Conservation (phyloP, 2,329 filamentous ascomycete genomes). For the Ophiostoma australiae region DNA sequence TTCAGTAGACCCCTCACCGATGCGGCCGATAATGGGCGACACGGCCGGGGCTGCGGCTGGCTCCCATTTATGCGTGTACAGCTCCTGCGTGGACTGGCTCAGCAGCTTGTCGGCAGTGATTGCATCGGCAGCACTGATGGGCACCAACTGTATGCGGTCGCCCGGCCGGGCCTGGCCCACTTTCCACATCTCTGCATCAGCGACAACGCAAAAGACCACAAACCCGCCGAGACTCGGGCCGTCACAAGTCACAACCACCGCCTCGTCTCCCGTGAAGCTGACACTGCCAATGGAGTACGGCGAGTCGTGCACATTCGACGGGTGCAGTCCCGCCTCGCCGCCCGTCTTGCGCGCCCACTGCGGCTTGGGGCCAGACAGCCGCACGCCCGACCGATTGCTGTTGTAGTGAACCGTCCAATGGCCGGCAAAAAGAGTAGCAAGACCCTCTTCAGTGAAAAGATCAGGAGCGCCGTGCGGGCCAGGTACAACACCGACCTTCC, state of each 20-base stretch:
- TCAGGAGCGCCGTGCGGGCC: conserved; percentile 35
- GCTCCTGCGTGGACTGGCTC: not conserved
- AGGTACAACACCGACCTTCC: conserved; percentile 31
- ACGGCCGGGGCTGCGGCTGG: not conserved
- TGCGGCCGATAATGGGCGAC: not conserved
- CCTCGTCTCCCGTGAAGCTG: conserved; percentile 36
- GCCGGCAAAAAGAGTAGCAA: conserved; percentile 11
- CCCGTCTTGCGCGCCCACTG: conserved; percentile 19
- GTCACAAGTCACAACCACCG: conserved; percentile 36
- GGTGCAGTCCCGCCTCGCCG: conserved; percentile 23
- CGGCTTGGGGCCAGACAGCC: conserved; percentile 16
- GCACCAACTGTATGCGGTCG: conserved; percentile 23
- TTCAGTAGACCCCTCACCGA: not conserved
- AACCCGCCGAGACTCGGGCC: conserved; percentile 35
- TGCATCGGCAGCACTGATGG: not conserved
- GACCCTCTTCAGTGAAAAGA: conserved; percentile 29
- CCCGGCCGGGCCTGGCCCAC: conserved; percentile 36
- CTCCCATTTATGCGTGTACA: not conserved
- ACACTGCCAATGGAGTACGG: conserved; percentile 30
- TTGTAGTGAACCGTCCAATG: conserved; percentile 22
- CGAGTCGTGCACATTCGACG: conserved; percentile 21
- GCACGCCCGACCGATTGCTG: conserved; percentile 19
- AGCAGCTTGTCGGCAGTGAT: not conserved
- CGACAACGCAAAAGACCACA: conserved; percentile 32
- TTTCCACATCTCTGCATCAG: conserved; percentile 37